phyloP scores from a whole-genome alignment of 2,329 filamentous ascomycete genomes.

The Penicillium concentricum region DNA sequence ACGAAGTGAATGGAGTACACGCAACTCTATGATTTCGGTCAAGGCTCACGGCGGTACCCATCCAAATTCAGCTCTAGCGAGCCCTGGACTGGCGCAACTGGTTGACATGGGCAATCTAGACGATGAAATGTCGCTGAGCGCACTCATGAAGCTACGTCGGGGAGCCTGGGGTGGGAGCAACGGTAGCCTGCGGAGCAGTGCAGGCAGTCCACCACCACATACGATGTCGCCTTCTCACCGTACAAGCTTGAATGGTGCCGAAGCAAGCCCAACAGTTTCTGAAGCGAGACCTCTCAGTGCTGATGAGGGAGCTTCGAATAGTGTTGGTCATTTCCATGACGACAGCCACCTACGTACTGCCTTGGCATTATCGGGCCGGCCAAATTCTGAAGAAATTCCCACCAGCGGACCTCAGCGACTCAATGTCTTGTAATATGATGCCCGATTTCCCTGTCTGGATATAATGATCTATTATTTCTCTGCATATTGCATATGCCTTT shows the following conservation, averaged over 20 bases:
- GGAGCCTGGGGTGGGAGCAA: conserved; percentile 81
- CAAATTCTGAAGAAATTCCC: conserved; percentile 13
- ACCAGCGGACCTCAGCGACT: conserved; percentile 7
- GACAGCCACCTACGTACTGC: conserved; percentile 9
- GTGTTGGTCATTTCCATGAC: conserved; percentile 10
- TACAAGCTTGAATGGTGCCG: conserved; percentile 36
- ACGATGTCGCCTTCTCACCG: conserved; percentile 34
- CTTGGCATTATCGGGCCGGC: conserved; percentile 11
- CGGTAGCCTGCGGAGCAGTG: conserved; percentile 62
- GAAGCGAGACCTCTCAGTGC: conserved; percentile 10
- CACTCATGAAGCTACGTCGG: conserved; percentile 69
- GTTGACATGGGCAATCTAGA: conserved; percentile 62
- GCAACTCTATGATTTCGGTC: conserved; percentile 83
- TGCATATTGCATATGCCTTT: conserved; percentile 7
- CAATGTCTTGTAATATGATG: conserved; percentile 15
- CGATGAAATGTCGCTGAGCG: conserved; percentile 69
- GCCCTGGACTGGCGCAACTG: conserved; percentile 74
- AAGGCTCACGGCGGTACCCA: conserved; percentile 50
- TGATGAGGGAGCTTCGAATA: conserved; percentile 13
- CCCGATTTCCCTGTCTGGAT: conserved; percentile 2
- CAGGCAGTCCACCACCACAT: conserved; percentile 44
- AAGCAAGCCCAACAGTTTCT: conserved; percentile 29
- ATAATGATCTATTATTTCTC: conserved; percentile 10
- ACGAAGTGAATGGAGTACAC: conserved; percentile 90
- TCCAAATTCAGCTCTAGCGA: conserved; percentile 58